phyloP scores from a whole-genome alignment of 108 stramenopile genomes.

The Epipyxis sp. region DNA sequence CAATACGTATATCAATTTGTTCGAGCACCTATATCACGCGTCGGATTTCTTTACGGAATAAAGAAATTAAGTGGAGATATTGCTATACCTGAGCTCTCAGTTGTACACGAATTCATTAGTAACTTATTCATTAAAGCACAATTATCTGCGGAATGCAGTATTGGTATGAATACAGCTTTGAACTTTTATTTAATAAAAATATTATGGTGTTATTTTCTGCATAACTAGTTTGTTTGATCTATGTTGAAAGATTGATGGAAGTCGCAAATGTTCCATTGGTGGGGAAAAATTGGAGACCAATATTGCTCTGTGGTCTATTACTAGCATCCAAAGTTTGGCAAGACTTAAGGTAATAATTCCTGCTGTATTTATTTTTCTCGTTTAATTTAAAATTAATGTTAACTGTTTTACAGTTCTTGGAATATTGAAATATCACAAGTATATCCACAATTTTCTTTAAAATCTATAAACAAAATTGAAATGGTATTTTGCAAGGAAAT shows the following conservation, averaged over 20 bases:
- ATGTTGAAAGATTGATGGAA: constrained; percentile 87
- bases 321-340: constrained; percentile 99
- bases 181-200: not conserved
- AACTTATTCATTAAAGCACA: constrained; percentile 81
- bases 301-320: constrained; percentile 88
- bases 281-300: constrained; percentile 86
- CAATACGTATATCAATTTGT: constrained; percentile 30
- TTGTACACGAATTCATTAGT: constrained; percentile 45
- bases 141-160: constrained; percentile 89
- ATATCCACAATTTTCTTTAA: constrained; percentile 87
- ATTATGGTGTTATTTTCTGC: not conserved
- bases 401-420: constrained; percentile 59
- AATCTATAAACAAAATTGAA: constrained; percentile 84
- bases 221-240: constrained; percentile 74
- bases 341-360: constrained; percentile 65
- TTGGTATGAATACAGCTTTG: constrained; percentile 40
- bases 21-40: constrained; percentile 10
- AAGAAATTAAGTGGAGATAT: constrained; percentile 22
- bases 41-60: constrained; percentile 17
- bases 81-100: constrained; percentile 37
- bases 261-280: constrained; percentile 82
- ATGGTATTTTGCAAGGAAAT: constrained; percentile 73
- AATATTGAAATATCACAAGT: constrained; percentile 94
- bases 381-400: not conserved
- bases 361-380: not conserved